Evolutionary conservation across 192 early-diverging fungal genomes (phyloP).

Genomic region (Chytriomyces sp.): DNA sequence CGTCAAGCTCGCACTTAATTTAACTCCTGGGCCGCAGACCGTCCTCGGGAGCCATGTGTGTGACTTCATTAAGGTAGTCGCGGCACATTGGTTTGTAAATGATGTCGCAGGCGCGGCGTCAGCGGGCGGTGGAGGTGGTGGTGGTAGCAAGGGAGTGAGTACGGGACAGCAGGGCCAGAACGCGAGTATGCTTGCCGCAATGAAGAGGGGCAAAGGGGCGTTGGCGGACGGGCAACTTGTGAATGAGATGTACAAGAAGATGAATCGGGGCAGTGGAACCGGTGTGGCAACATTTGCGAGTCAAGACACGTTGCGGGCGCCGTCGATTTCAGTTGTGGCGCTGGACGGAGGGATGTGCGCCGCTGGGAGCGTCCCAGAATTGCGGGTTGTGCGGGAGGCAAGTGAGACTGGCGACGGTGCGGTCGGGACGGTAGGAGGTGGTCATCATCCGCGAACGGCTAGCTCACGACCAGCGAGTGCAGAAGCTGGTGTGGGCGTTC

Average conservation of each 20-base stretch:
- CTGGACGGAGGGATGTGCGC: background rate
- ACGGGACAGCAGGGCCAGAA: too few species aligned
- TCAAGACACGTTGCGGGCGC: background rate
- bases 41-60: slow-evolving; percentile 29
- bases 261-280: too few species aligned
- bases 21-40: slow-evolving; percentile 1
- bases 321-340: background rate
- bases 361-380: background rate
- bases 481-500: too few species aligned
- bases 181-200: background rate
- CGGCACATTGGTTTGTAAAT: slow-evolving; percentile 34
- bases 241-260: background rate
- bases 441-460: too few species aligned
- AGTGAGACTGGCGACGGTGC: too few species aligned
- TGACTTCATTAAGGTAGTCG: slow-evolving; percentile 27
- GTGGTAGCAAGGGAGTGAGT: background rate
- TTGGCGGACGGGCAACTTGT: background rate
- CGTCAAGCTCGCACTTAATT: slow-evolving; percentile 20
- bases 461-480: too few species aligned
- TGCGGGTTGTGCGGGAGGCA: background rate
- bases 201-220: background rate
- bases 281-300: background rate
- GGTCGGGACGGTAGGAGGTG: too few species aligned
- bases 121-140: background rate
- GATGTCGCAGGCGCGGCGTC: slow-evolving; percentile 18